Conservation (phyloP, 768 basidiomycete species). For the Auriscalpium microsporum region DNA sequence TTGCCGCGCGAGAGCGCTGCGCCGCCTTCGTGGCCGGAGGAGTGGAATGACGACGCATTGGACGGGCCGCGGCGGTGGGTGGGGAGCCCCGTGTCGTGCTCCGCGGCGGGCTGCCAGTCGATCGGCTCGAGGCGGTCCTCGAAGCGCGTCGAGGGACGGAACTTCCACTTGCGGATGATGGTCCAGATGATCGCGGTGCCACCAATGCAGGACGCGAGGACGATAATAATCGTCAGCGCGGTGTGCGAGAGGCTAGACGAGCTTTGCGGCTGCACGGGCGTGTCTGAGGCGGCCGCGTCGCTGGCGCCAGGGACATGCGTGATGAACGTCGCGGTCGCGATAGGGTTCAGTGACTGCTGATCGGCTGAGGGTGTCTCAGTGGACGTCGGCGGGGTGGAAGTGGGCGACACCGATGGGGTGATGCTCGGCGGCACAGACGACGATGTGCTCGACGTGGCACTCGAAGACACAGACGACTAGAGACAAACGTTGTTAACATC, state of each 20-base stretch:
- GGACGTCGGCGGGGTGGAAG: constrained; percentile 7
- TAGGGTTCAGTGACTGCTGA: constrained; percentile 8
- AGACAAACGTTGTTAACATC: not conserved
- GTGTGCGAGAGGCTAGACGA: constrained; percentile 36
- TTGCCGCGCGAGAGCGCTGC: constrained; percentile 3
- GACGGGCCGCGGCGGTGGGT: constrained; percentile 49
- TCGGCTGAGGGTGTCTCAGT: constrained; percentile 16
- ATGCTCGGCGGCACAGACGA: constrained; percentile 19
- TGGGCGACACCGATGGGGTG: constrained; percentile 5
- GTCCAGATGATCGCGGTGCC: constrained; percentile 76
- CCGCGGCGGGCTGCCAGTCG: constrained; percentile 68
- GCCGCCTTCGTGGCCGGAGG: constrained; percentile 26
- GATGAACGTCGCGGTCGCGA: constrained; percentile 17
- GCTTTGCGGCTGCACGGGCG: constrained; percentile 24
- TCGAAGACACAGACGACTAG: not conserved
- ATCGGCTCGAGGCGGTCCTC: constrained; percentile 82
- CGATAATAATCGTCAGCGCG: constrained; percentile 55
- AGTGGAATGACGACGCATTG: constrained; percentile 64
- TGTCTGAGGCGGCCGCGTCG: constrained; percentile 19
- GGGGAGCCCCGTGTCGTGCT: constrained; percentile 35
- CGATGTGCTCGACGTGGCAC: constrained; percentile 14
- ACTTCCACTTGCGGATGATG: constrained; percentile 87
- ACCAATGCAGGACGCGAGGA: constrained; percentile 59
- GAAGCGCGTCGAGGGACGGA: constrained; percentile 71
- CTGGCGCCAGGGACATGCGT: constrained; percentile 14